Percentiles rank a stretch among this genome's conserved stretches.
Evolutionary conservation across 306 rosid species (phyloP).

Genomic region (Styphnolobium japonicum): DNA sequence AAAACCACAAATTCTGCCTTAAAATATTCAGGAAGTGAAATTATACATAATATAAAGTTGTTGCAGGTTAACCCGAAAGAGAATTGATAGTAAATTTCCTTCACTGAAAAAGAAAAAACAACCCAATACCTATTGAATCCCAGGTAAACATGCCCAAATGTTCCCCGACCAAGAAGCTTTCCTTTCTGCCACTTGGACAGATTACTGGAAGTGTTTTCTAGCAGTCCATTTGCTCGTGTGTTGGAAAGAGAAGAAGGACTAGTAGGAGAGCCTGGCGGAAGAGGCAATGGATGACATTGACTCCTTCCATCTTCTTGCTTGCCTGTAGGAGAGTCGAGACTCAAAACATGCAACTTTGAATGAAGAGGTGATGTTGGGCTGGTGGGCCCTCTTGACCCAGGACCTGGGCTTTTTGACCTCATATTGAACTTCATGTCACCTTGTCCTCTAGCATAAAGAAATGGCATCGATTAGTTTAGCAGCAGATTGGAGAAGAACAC

Average conservation of each 20-base stretch:
- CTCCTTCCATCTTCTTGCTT: conserved; percentile 59
- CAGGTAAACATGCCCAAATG: conserved; percentile 68
- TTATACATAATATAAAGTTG: conserved; percentile 6
- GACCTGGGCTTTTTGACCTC: conserved; percentile 57
- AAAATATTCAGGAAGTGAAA: neutral
- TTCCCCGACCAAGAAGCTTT: conserved; percentile 66
- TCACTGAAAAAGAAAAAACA: neutral
- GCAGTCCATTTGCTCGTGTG: conserved; percentile 20
- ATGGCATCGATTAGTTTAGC: conserved; percentile 15
- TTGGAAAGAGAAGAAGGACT: conserved; percentile 47
- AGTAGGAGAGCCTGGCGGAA: conserved; percentile 70
- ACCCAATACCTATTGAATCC: conserved; percentile 60
- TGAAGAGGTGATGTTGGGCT: conserved; percentile 75
- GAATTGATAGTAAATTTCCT: conserved; percentile 16
- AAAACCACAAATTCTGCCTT: neutral
- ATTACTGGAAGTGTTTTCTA: conserved; percentile 23
- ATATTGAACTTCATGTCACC: conserved; percentile 36
- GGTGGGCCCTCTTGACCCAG: conserved; percentile 61
- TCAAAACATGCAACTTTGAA: conserved; percentile 35
- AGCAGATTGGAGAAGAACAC: conserved; percentile 4
- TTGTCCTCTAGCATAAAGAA: conserved; percentile 36
- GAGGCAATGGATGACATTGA: conserved; percentile 59
- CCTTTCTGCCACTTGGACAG: conserved; percentile 71
- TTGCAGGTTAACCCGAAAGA: neutral
- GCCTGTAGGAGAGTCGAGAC: conserved; percentile 56